Evolutionary conservation across 1,284 basidiomycete species (phyloP).

Genomic region (Leucoagaricus sp.): DNA sequence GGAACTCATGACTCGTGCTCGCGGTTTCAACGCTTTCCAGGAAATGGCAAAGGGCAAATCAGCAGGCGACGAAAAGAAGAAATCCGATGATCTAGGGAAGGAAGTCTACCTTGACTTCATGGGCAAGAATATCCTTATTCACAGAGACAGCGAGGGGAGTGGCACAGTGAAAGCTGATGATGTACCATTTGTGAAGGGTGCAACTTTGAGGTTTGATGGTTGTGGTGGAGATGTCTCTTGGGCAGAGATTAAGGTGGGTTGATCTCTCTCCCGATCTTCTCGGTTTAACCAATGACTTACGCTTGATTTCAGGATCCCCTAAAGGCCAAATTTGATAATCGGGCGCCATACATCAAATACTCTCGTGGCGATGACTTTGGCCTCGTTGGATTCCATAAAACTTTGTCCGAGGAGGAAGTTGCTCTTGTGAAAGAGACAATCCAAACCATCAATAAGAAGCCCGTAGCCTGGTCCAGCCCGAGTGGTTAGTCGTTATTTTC

Average conservation of each 20-base stretch:
- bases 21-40: conserved; percentile 88
- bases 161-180: conserved; percentile 72
- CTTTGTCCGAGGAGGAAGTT: conserved; percentile 67
- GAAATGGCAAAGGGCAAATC: conserved; percentile 62
- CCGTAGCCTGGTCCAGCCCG: conserved; percentile 61
- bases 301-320: conserved; percentile 57
- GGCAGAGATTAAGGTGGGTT: conserved; percentile 66
- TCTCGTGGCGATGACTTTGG: conserved; percentile 61
- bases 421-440: conserved; percentile 62
- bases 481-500: conserved; percentile 46
- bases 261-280: not conserved
- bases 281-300: not conserved
- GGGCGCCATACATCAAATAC: conserved; percentile 72
- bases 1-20: conserved; percentile 51
- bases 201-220: conserved; percentile 76
- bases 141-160: conserved; percentile 61
- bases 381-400: conserved; percentile 74
- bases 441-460: conserved; percentile 60
- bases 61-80: conserved; percentile 28
- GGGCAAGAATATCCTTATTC: conserved; percentile 62
- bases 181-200: conserved; percentile 70
- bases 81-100: conserved; percentile 43
- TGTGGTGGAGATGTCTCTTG: conserved; percentile 67
- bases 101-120: conserved; percentile 73
- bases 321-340: conserved; percentile 76